Evolutionary conservation across 2,329 filamentous ascomycete genomes (phyloP).

Genomic region (Penicillium hordei): DNA sequence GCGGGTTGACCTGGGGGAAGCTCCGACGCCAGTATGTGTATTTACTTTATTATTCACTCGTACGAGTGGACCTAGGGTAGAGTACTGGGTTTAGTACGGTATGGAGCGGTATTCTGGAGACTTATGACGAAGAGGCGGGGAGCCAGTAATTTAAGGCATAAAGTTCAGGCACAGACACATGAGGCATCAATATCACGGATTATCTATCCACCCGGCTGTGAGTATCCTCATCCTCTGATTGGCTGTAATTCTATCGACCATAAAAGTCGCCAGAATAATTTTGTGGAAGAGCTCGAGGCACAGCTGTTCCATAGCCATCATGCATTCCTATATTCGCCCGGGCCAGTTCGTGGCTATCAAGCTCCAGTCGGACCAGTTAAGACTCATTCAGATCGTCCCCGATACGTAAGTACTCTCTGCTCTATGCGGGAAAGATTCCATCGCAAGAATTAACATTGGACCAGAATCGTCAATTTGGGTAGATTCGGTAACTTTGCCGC

Average conservation of each 20-base stretch:
- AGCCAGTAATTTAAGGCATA: neutral
- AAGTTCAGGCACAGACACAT: neutral
- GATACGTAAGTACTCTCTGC: conserved; percentile 59
- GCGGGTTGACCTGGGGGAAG: conserved; percentile 3
- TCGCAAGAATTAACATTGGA: conserved; percentile 9
- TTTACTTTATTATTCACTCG: conserved; percentile 1
- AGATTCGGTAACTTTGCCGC: conserved; percentile 91
- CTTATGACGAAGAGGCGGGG: neutral
- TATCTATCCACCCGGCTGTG: conserved; percentile 7
- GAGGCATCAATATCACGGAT: neutral
- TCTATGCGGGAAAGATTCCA: conserved; percentile 10
- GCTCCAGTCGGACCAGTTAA: conserved; percentile 57
- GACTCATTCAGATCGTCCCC: conserved; percentile 59
- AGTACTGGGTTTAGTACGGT: neutral
- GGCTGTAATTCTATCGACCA: conserved; percentile 7
- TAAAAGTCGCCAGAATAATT: conserved; percentile 19
- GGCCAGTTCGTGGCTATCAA: conserved; percentile 39
- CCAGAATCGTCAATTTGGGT: conserved; percentile 78
- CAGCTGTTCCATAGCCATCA: conserved; percentile 27
- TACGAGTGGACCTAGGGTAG: neutral
- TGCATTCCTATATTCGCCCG: conserved; percentile 43
- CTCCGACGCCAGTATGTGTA: neutral
- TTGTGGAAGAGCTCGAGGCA: conserved; percentile 9
- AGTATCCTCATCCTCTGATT: conserved; percentile 11
- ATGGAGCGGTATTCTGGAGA: neutral